phyloP scores from a whole-genome alignment of 2,329 filamentous ascomycete species.

The Diplodia seriata region DNA sequence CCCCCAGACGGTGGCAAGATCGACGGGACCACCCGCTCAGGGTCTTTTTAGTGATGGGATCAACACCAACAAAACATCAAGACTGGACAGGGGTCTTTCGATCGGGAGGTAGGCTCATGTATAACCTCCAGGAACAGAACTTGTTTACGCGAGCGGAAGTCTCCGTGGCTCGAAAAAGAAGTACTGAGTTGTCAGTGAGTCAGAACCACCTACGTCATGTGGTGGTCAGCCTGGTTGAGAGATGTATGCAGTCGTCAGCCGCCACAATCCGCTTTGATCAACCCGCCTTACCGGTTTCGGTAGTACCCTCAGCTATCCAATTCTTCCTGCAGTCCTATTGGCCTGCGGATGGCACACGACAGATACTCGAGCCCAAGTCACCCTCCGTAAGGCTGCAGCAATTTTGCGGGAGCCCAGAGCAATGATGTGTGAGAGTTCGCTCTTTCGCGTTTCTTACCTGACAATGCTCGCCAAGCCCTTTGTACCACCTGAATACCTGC shows the following conservation, averaged over 20 bases:
- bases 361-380: not conserved
- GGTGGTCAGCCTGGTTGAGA: not conserved
- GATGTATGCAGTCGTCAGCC: not conserved
- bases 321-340: not conserved
- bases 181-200: not conserved
- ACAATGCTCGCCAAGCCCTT: not conserved
- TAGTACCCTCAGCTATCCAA: not conserved
- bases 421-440: not conserved
- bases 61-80: not conserved
- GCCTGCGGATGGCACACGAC: not conserved
- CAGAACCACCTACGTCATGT: not conserved
- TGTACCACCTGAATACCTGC: not conserved
- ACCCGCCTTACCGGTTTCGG: not conserved
- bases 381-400: not conserved
- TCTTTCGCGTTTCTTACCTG: not conserved
- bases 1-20: not conserved
- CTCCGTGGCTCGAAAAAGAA: not conserved
- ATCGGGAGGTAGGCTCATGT: not conserved
- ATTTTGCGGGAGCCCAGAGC: not conserved
- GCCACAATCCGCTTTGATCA: not conserved
- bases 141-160: not conserved
- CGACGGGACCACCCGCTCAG: not conserved
- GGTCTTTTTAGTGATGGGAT: not conserved
- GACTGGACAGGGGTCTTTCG: not conserved
- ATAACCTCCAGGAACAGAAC: not conserved